Evolutionary conservation across 2,329 filamentous ascomycete genomes (phyloP).

Genomic region (Ophiocordyceps camponoti-leonardi): DNA sequence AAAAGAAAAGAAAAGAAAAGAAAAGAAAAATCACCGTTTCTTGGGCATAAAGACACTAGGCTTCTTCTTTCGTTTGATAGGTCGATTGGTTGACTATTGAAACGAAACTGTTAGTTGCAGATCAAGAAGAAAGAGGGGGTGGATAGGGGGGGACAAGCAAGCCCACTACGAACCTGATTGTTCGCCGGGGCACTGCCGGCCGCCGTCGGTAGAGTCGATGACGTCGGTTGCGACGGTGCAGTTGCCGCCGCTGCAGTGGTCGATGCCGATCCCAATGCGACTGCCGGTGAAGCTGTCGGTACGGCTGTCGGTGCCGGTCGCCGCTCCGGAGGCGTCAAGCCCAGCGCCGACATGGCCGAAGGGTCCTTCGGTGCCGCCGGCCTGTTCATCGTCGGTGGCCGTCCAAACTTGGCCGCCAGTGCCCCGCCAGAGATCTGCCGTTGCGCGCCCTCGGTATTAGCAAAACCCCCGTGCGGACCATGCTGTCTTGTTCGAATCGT

Average conservation of each 20-base stretch:
- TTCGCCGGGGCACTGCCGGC: background rate
- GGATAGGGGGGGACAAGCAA: too few species aligned
- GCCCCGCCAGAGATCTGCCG: slow-evolving; percentile 12
- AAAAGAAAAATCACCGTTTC: slow-evolving; percentile 4
- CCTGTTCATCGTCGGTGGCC: slow-evolving; percentile 1
- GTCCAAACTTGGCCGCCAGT: slow-evolving; percentile 18
- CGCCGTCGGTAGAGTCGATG: background rate
- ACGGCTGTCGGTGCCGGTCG: slow-evolving; percentile 11
- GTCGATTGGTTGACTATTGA: background rate
- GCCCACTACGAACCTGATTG: background rate
- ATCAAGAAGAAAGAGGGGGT: too few species aligned
- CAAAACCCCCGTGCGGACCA: slow-evolving; percentile 5
- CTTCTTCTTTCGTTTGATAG: slow-evolving; percentile 4
- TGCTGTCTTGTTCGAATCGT: background rate
- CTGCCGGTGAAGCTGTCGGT: slow-evolving; percentile 5
- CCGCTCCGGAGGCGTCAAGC: slow-evolving; percentile 27
- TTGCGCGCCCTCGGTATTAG: slow-evolving; percentile 17
- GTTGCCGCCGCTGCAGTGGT: slow-evolving; percentile 1
- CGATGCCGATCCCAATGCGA: slow-evolving; percentile 9
- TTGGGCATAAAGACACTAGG: slow-evolving; percentile 8
- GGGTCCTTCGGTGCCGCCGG: slow-evolving; percentile 24
- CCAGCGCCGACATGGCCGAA: slow-evolving; percentile 33
- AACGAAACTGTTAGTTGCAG: background rate
- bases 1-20: background rate
- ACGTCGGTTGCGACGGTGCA: background rate